Base-by-base conservation (phyloP, 2,329 filamentous ascomycete species). In the Emmonsiellopsis sp. region DNA sequence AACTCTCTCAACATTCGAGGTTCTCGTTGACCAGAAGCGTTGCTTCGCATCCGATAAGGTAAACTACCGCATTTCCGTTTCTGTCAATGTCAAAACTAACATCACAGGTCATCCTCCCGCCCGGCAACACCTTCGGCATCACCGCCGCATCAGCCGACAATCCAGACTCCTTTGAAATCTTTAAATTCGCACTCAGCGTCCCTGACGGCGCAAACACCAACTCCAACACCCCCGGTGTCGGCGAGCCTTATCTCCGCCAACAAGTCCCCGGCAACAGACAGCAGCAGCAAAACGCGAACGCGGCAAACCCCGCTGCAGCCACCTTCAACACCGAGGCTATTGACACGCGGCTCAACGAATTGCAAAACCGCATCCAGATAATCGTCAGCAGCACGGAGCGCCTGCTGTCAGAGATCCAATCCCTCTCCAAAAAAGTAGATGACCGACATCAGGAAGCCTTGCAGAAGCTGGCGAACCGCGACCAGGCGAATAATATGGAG, bases 101-200 rank as follows among this genome's bases (percentile, higher is more conserved):
- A 55, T 51, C 26, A 38, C 57, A 89, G 76, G 79, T 97, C 63
- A 77, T 76, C 57, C 79, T 98, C 26, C 93, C 92, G 2, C 63
- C 79, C 1, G 88, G 88, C 60, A 94, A 97, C 74, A 80, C 81
- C 67, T 88, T 95, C 60, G 93, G 93, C 62, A 75, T 98, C 61
- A 89, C 87, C 10, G 93, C 92, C 42, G 87, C 89, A 13, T 92
- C 89, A 2, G 87, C 89, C 32, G 92, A 97, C 61, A 91, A 84
- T 63, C 90, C 93, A 0, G 93, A 98, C 72, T 95, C 89, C 5
- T 95, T 96, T 64, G 93, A 98, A 71, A 71, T 95, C 60, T 93
- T 91, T 77, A 94, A 92, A 68, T 80, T 97, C 66, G 79, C 87
- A 37, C 81, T 93, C 50, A 82, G 84, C 65, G 84, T 80, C 9